Percentiles rank a stretch among this genome's conserved stretches.
These are phyloP conservation scores for Lyophyllum semitale DNA, from an alignment of 768 basidiomycete species.

Conservation along the genomic window DNA sequence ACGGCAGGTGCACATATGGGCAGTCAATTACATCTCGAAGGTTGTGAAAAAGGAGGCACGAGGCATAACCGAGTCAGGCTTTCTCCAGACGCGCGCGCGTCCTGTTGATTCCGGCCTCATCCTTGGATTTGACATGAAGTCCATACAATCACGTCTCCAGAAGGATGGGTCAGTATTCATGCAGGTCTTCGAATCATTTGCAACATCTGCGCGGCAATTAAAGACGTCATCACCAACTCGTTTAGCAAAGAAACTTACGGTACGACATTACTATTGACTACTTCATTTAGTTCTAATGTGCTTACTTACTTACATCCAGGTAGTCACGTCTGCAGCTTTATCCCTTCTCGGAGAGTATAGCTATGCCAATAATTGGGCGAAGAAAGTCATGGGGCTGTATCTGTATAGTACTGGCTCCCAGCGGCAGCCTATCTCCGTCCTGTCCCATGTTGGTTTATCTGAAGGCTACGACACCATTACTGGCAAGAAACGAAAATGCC, in stretches of 20 bases:
- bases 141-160: neutral
- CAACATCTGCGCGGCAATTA: slow-evolving; percentile 16
- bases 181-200: slow-evolving; percentile 16
- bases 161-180: slow-evolving; percentile 11
- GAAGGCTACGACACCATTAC: slow-evolving; percentile 29
- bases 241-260: slow-evolving; percentile 13
- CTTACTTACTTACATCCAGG: slow-evolving; percentile 13
- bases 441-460: slow-evolving; percentile 28
- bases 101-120: too few species aligned
- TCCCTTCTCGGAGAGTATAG: slow-evolving; percentile 30
- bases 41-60: slow-evolving; percentile 18
- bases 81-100: slow-evolving; percentile 17
- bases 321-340: slow-evolving; percentile 19
- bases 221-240: neutral
- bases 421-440: slow-evolving; percentile 28
- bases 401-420: slow-evolving; percentile 33
- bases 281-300: neutral
- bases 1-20: slow-evolving; percentile 22
- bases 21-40: slow-evolving; percentile 17
- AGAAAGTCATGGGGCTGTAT: slow-evolving; percentile 28
- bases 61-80: slow-evolving; percentile 14
- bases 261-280: slow-evolving; percentile 1
- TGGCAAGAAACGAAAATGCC: slow-evolving; percentile 9
- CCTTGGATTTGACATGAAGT: slow-evolving; percentile 9
- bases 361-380: slow-evolving; percentile 29